Evolutionary conservation across 768 basidiomycete genomes (phyloP).

Genomic region (Auricularia cornea): DNA sequence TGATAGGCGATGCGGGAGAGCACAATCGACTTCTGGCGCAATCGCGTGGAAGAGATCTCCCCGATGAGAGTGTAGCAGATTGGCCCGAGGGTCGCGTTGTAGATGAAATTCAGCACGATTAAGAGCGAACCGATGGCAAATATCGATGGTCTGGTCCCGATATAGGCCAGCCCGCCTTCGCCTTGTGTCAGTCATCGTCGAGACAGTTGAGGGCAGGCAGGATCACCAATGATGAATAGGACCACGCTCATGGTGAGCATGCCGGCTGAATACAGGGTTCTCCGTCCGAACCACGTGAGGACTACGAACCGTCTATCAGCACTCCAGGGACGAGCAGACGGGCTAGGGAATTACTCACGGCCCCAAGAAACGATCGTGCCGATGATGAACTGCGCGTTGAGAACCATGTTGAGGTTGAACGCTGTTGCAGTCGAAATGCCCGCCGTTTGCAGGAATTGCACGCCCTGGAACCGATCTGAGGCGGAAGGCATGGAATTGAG

Average conservation of each 20-base stretch:
- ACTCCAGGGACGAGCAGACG: background rate
- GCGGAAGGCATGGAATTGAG: too few relatives aligned
- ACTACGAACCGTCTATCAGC: constrained; percentile 9
- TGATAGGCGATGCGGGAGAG: constrained; percentile 15
- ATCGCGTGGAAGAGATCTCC: constrained; percentile 23
- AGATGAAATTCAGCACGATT: constrained; percentile 24
- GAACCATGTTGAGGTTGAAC: constrained; percentile 16
- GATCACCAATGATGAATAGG: constrained; percentile 21
- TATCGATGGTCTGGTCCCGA: background rate
- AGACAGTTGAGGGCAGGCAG: constrained; percentile 11
- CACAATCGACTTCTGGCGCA: constrained; percentile 27
- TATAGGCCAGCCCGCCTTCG: background rate
- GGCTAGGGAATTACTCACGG: constrained; percentile 8
- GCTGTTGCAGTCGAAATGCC: constrained; percentile 15
- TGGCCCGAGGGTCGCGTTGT: constrained; percentile 24
- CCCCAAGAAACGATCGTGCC: constrained; percentile 27
- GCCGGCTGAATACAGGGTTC: constrained; percentile 27
- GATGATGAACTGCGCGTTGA: constrained; percentile 21
- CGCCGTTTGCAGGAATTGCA: constrained; percentile 20
- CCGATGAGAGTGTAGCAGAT: constrained; percentile 23
- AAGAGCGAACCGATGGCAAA: constrained; percentile 25
- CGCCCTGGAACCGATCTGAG: constrained; percentile 18
- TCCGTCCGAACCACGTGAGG: constrained; percentile 22
- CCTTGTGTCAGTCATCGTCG: constrained; percentile 8
- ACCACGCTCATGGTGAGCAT: constrained; percentile 18